Evolutionary conservation across 169 alveolate genomes (phyloP), one percentile per base, ranked within the genome.

Genomic region (Sarcocystis neurona): DNA sequence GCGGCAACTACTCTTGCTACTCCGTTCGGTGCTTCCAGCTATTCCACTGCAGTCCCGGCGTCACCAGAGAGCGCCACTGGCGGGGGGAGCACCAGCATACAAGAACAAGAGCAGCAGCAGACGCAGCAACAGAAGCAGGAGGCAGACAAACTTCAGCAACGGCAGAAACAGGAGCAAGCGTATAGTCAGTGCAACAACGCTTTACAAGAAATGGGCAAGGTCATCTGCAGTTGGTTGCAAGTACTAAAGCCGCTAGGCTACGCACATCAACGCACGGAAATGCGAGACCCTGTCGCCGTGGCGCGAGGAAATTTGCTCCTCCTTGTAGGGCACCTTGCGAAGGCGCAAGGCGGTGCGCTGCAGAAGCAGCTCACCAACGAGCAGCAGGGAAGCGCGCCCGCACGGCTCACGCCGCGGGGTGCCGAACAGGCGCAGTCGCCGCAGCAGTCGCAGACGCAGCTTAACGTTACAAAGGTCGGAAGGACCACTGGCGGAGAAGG

Each of bases 291-390:
- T 10, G 32, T 18, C 34, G 58, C 82, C 2, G 37, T 37, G 32
- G 34, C 41, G 0, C 82, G 82, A 6, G 82, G 82, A 12, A 72
- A 72, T 32, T 53, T 72, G 4, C 82, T 72, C 34, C 53, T 72
- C 10, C 41, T 72, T 18, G 39, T 72, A 1, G 82, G 82, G 56
- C 53, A 39, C 32, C 39, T 53, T 53, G 82, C 82, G 8, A 72
- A 72, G 46, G 82, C 82, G 82, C 82, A 72, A 37, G 34, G 34
- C 56, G 82, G 56, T 1, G 82, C 82, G 39, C 34, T 39, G 10
- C 4, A n/a, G 30, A 53, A 23, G 66, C 66, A 53, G 66, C 30
- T 23, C 12, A 53, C 30, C 66, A 23, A 15, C 60, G 60, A 6
- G 60, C 60, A 48, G 60, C 27, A 48, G 60, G 60, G 60, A 48